Evolutionary conservation across 2,329 filamentous ascomycete species (phyloP).

Genomic region (Diplocarpon rosae): DNA sequence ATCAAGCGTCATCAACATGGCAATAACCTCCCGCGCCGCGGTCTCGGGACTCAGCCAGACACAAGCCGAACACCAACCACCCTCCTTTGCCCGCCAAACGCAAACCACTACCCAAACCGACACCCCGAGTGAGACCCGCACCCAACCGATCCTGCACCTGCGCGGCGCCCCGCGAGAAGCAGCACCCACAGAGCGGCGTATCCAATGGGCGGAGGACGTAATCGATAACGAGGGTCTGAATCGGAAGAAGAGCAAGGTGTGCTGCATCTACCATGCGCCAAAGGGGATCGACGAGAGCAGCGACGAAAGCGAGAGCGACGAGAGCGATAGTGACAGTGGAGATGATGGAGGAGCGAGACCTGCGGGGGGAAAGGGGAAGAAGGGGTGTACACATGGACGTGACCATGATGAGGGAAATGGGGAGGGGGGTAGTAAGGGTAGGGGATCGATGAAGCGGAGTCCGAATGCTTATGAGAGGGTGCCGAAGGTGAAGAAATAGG

Average conservation of each 20-base stretch:
- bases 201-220: constrained; percentile 88
- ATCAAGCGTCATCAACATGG: neutral
- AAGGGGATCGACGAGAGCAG: constrained; percentile 75
- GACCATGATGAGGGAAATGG: constrained; percentile 10
- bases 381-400: constrained; percentile 21
- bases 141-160: constrained; percentile 21
- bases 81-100: neutral
- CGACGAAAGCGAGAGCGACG: constrained; percentile 46
- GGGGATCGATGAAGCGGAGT: constrained; percentile 45
- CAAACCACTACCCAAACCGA: constrained; percentile 6
- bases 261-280: constrained; percentile 93
- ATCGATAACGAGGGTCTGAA: constrained; percentile 93
- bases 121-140: neutral
- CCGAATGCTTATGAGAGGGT: constrained; percentile 78
- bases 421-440: constrained; percentile 29
- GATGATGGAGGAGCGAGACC: constrained; percentile 36
- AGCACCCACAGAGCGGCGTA: constrained; percentile 44
- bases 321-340: constrained; percentile 30
- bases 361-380: constrained; percentile 13
- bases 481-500: constrained; percentile 39
- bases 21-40: constrained; percentile 1
- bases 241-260: constrained; percentile 96
- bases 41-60: neutral
- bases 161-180: constrained; percentile 19
- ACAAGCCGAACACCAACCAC: neutral